Percentiles rank a stretch among this genome's conserved stretches.
phyloP scores from a whole-genome alignment of 768 basidiomycete genomes.

The Suillus alpinus region DNA sequence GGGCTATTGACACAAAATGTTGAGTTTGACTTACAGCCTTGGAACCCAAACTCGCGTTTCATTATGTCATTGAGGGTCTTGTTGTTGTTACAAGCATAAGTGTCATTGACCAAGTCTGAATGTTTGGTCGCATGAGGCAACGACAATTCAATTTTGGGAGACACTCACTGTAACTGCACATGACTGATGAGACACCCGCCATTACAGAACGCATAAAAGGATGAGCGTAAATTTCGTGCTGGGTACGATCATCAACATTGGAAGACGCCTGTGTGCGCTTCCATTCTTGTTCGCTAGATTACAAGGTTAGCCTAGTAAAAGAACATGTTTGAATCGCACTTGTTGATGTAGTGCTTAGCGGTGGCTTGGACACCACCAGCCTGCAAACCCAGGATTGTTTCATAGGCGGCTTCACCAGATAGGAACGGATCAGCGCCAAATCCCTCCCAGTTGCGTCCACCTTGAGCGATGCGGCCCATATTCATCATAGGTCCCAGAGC shows the following conservation, averaged over 20 bases:
- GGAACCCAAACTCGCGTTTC: slow-evolving; percentile 66
- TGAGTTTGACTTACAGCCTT: slow-evolving; percentile 43
- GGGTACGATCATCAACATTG: slow-evolving; percentile 39
- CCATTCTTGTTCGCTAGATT: slow-evolving; percentile 34
- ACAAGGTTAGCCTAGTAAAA: background rate
- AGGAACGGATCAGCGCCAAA: slow-evolving; percentile 90
- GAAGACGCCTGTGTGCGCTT: slow-evolving; percentile 32
- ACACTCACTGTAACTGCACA: slow-evolving; percentile 60
- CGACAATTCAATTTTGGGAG: background rate
- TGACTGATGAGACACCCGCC: slow-evolving; percentile 63
- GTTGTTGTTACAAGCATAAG: slow-evolving; percentile 64
- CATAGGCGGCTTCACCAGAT: slow-evolving; percentile 68
- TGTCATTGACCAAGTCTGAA: slow-evolving; percentile 55
- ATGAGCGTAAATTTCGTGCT: slow-evolving; percentile 57
- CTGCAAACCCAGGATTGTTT: slow-evolving; percentile 85
- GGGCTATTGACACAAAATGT: background rate
- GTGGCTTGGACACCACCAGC: slow-evolving; percentile 80
- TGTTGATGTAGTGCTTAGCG: slow-evolving; percentile 80
- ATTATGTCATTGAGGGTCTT: slow-evolving; percentile 57
- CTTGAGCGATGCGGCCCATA: slow-evolving; percentile 72
- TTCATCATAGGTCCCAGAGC: slow-evolving; percentile 86
- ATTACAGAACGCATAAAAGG: slow-evolving; percentile 60
- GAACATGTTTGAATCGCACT: slow-evolving; percentile 35
- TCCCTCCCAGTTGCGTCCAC: slow-evolving; percentile 94
- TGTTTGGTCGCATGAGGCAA: slow-evolving; percentile 9